Base-by-base conservation (phyloP, 2,329 filamentous ascomycete genomes). In the Trichocomaceae sp. region DNA sequence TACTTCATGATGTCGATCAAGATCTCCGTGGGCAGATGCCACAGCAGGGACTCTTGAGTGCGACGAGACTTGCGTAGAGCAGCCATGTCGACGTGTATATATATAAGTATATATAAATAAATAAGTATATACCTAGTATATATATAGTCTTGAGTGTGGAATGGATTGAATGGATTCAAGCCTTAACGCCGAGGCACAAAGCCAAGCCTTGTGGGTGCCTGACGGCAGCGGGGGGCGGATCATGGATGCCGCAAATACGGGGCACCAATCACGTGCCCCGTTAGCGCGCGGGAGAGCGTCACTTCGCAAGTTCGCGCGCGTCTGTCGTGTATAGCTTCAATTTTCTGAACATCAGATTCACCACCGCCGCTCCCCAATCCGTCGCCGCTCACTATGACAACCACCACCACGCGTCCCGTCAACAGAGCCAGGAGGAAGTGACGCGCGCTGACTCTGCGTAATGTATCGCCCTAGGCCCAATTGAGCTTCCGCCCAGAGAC, bases 401-500 rank as follows among this genome's bases (percentile, higher is more conserved):
- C 29, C 17, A 20, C 22, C 29, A 1, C 41, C 29, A n/a, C n/a
- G n/a, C n/a, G n/a, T 1, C 42, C 42, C 29, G 39, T 47, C 29
- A 52, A 4, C n/a, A 52, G 15, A 46, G 42, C 29, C 17, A 52
- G 15, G 45, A 47, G 39, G 50, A 52, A 52, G 23, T 33, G 42
- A 39, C 39, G 9, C 17, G 49, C 37, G 9, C 33, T 10, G 8
- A 7, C 5, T 2, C 23, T 26, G 23, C 22, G 48, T 50, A 50
- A 50, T 47, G 33, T 47, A 52, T 45, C 44, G 48, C 26, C 54
- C 49, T 48, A 56, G 31, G 23, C 37, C 44, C 48, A 37, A 44
- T 52, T 47, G 44, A 55, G 47, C 41, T 39, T 15, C 53, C 50
- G 39, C 42, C 12, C n/a, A n/a, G n/a, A n/a, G n/a, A n/a, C n/a